A percentile compares a stretch with the other conserved stretches of the same genome.
Conservation (phyloP, 73 alveolate species). For the Paramecium caudatum region DNA sequence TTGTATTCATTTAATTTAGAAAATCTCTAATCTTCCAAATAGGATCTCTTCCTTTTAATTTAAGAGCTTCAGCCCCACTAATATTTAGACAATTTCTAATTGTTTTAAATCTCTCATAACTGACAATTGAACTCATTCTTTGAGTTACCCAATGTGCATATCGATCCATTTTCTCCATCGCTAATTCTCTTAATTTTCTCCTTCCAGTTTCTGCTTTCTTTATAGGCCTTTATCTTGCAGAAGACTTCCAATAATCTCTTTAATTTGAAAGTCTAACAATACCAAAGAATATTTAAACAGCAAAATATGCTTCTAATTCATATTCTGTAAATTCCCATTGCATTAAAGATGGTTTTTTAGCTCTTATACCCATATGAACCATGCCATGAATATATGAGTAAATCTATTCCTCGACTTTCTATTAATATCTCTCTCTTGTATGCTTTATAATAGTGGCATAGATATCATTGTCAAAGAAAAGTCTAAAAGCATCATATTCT, state of each 20-base stretch:
- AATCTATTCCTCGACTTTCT: constrained; percentile 43
- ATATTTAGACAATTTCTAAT: constrained; percentile 31
- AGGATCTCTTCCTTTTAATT: constrained; percentile 71
- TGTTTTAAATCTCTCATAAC: constrained; percentile 55
- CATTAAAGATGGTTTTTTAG: constrained; percentile 54
- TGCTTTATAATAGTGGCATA: constrained; percentile 33
- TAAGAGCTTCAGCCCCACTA: constrained; percentile 60
- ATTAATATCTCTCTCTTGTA: constrained; percentile 49
- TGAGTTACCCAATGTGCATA: constrained; percentile 55
- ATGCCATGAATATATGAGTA: constrained; percentile 51
- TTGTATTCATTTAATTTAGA: constrained; percentile 74
- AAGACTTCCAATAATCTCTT: constrained; percentile 62
- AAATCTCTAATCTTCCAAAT: constrained; percentile 77
- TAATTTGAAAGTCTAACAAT: constrained; percentile 53
- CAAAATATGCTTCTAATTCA: constrained; percentile 74
- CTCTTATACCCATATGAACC: background rate
- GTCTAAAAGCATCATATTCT: constrained; percentile 69
- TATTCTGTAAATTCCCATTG: constrained; percentile 61
- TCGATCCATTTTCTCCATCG: constrained; percentile 56
- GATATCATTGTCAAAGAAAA: constrained; percentile 70
- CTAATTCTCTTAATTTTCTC: constrained; percentile 43
- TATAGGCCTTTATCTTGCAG: constrained; percentile 18
- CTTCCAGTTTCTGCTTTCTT: constrained; percentile 44
- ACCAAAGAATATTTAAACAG: constrained; percentile 69
- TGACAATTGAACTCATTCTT: constrained; percentile 45